Percentiles rank a stretch among this genome's conserved stretches.
Evolutionary conservation across 2,329 filamentous ascomycete species (phyloP).

Genomic region (Cytospora leucostoma): DNA sequence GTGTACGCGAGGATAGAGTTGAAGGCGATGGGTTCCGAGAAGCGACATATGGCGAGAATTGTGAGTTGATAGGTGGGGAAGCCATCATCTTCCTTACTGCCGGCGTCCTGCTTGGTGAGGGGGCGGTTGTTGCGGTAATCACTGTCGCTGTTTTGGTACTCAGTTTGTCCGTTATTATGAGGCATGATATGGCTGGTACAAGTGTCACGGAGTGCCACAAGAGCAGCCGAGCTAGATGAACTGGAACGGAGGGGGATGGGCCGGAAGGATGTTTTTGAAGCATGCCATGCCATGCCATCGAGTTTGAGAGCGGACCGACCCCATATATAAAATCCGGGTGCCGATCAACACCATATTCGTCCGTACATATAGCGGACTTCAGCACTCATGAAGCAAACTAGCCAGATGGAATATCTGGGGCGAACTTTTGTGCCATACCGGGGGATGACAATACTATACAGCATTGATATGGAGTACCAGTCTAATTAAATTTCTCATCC

Average conservation of each 20-base stretch:
- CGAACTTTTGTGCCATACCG: too few species aligned
- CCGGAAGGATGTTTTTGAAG: background rate
- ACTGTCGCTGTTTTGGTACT: background rate
- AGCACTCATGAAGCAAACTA: background rate
- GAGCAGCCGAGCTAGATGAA: background rate
- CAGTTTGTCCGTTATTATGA: constrained; percentile 4
- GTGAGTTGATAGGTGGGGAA: constrained; percentile 50
- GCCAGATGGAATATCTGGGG: background rate
- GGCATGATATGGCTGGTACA: constrained; percentile 11
- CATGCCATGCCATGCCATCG: background rate
- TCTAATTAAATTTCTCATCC: background rate
- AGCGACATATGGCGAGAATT: constrained; percentile 48
- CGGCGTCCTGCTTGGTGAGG: background rate
- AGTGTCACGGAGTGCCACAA: background rate
- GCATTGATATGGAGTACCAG: background rate
- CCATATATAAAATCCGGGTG: constrained; percentile 14
- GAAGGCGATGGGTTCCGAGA: constrained; percentile 49
- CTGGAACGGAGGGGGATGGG: background rate
- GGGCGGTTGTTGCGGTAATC: background rate
- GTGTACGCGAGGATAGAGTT: constrained; percentile 48
- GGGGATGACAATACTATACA: too few species aligned
- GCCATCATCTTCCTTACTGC: constrained; percentile 19
- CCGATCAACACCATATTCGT: constrained; percentile 1
- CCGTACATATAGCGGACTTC: background rate
- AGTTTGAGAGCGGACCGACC: constrained; percentile 9